A percentile compares a stretch with the other conserved stretches of the same genome.
Conservation (phyloP, 345 rosid species). For the Eucalyptus leucophloia region DNA sequence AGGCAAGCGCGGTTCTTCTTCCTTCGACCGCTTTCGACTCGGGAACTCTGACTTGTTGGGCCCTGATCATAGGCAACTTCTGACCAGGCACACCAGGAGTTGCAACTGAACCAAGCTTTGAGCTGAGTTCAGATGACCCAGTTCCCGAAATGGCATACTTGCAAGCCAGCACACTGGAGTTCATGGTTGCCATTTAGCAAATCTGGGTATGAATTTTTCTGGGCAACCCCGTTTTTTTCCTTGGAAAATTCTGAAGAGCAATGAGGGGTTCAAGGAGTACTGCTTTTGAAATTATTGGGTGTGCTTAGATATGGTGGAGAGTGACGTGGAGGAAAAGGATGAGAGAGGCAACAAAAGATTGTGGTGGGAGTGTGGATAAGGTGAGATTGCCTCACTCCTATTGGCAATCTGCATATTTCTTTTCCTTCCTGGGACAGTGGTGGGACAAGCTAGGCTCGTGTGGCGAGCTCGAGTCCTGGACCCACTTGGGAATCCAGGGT, state of each 20-base stretch:
- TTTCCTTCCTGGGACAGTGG: not conserved
- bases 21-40: slow-evolving; percentile 25
- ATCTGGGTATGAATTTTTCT: not conserved
- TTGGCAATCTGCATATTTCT: slow-evolving; percentile 26
- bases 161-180: slow-evolving; percentile 80
- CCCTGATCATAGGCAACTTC: slow-evolving; percentile 55
- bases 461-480: slow-evolving; percentile 8
- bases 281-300: not conserved
- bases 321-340: slow-evolving; percentile 21
- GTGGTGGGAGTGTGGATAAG: slow-evolving; percentile 95
- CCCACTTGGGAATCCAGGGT: slow-evolving; percentile 21
- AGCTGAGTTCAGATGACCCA: slow-evolving; percentile 47
- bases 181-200: slow-evolving; percentile 59
- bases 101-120: slow-evolving; percentile 38
- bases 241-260: not conserved
- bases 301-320: slow-evolving; percentile 9
- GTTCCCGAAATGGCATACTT: slow-evolving; percentile 52
- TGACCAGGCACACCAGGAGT: slow-evolving; percentile 15
- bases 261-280: not conserved
- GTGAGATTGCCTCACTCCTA: slow-evolving; percentile 80
- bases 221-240: not conserved
- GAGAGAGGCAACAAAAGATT: slow-evolving; percentile 31
- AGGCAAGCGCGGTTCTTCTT: slow-evolving; percentile 63
- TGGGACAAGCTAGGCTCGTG: not conserved
- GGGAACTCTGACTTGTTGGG: slow-evolving; percentile 27